phyloP scores from a whole-genome alignment of 2,329 filamentous ascomycete species.

The Pseudocercospora fijiensis region DNA sequence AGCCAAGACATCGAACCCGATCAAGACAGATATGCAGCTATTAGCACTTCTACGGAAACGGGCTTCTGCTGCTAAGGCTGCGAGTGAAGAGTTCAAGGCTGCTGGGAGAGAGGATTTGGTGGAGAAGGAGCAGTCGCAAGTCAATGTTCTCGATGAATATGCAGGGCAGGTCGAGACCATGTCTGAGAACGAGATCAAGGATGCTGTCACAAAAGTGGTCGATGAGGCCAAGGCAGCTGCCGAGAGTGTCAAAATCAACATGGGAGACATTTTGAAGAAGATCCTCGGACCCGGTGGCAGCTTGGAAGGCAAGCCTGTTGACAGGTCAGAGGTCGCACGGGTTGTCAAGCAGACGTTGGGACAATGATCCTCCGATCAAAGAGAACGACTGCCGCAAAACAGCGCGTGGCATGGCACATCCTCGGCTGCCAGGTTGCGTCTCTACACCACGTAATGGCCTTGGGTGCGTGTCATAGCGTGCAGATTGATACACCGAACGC shows the following conservation, averaged over 20 bases:
- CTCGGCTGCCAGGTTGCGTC: neutral
- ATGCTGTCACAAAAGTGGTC: conserved; percentile 54
- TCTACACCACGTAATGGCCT: neutral
- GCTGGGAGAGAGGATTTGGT: conserved; percentile 68
- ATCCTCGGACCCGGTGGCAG: conserved; percentile 52
- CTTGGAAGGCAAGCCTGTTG: conserved; percentile 63
- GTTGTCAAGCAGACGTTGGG: conserved; percentile 54
- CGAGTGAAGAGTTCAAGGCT: conserved; percentile 61
- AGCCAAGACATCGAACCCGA: conserved; percentile 69
- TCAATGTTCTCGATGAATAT: conserved; percentile 66
- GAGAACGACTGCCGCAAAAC: neutral
- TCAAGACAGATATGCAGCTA: conserved; percentile 68
- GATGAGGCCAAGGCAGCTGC: conserved; percentile 48
- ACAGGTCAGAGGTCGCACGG: conserved; percentile 60
- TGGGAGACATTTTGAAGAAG: conserved; percentile 65
- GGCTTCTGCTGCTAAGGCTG: conserved; percentile 57
- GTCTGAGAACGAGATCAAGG: conserved; percentile 58
- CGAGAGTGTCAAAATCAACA: conserved; percentile 51
- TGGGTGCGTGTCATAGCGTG: neutral
- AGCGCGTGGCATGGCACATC: neutral
- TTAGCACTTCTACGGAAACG: conserved; percentile 67
- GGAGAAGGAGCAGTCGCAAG: conserved; percentile 67
- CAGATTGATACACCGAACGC: neutral
- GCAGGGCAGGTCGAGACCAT: conserved; percentile 59
- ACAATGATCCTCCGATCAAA: neutral